Evolutionary conservation across 306 rosid species (phyloP).

Genomic region (Cercis canadensis): DNA sequence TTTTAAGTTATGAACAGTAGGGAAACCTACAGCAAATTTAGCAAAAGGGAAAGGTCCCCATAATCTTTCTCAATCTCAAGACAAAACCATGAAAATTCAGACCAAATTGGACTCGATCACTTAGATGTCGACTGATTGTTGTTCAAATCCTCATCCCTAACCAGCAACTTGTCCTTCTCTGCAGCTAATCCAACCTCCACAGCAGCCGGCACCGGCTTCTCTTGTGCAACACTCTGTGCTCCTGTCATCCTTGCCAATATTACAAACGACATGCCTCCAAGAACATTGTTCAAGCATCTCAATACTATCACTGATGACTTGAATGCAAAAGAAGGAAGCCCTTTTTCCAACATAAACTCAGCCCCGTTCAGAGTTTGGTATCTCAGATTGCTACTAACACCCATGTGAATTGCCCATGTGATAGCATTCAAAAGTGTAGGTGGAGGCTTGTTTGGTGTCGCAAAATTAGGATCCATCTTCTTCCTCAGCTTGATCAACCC

Average conservation of each 20-base stretch:
- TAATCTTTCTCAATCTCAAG: slow-evolving; percentile 25
- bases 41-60: slow-evolving; percentile 28
- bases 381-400: slow-evolving; percentile 81
- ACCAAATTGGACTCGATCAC: slow-evolving; percentile 44
- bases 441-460: slow-evolving; percentile 87
- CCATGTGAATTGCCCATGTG: slow-evolving; percentile 96
- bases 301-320: slow-evolving; percentile 82
- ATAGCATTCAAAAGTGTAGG: slow-evolving; percentile 77
- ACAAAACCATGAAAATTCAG: not conserved
- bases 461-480: slow-evolving; percentile 87
- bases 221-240: slow-evolving; percentile 59
- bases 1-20: slow-evolving; percentile 30
- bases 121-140: slow-evolving; percentile 62
- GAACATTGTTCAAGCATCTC: slow-evolving; percentile 79
- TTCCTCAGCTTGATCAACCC: slow-evolving; percentile 80
- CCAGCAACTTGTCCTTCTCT: slow-evolving; percentile 62
- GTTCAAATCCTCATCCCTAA: slow-evolving; percentile 48
- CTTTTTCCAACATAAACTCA: slow-evolving; percentile 75
- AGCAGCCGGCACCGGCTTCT: slow-evolving; percentile 24
- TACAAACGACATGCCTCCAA: slow-evolving; percentile 91
- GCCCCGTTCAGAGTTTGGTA: slow-evolving; percentile 85
- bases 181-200: slow-evolving; percentile 41
- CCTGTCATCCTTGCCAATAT: slow-evolving; percentile 86
- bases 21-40: slow-evolving; percentile 26
- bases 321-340: slow-evolving; percentile 71